Evolutionary conservation across 495 filamentous ascomycete species (phyloP), one percentile per base, ranked within the genome.

Genomic region (Penicillium pulvis): DNA sequence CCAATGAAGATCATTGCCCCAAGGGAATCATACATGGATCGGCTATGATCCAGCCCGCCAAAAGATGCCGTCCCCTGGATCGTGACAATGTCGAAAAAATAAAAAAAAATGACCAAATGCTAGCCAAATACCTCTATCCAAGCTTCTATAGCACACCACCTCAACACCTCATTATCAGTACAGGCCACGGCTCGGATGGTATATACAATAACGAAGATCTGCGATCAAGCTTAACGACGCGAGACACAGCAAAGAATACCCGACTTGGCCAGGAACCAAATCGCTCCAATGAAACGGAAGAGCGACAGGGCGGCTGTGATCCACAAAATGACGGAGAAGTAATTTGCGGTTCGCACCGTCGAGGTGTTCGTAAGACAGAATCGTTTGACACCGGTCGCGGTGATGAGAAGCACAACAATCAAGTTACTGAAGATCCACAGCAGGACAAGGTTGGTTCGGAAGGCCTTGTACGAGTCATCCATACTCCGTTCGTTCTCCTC

Each of bases 381-480:
- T 26, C 81, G 76, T 53, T 88, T 76, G 55, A 97, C 83, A 63
- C 79, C 88, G 57, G 93, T 87, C 59, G 86, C 90, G 23, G 92
- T 97, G 68, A 98, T 95, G 62, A 88, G 81, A 53, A 97, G 83
- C 55, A 86, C 83, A 36, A 98, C 76, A 30, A 93, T 67, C 65
- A 87, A 83, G 72, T 98, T 98, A 36, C 91, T 93, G 74, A 97
- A 96, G 62, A 97, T 89, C 94, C 95, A 98, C 2, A 84, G 71
- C 36, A 91, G 86, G 50, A 97, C 89, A 55, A 98, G 80, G 67
- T 88, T 90, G 11, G 94, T 98, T 72, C 94, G 81, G 90, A 98
- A 98, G 76, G 90, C 91, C 79, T 95, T 97, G 83, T 97, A 98
- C 31, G 90, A 92, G 70, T 98, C 94, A 53, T 98, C 94, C 65